Base-by-base conservation (phyloP, 2,329 filamentous ascomycete genomes). In the Colletotrichum shisoi region DNA sequence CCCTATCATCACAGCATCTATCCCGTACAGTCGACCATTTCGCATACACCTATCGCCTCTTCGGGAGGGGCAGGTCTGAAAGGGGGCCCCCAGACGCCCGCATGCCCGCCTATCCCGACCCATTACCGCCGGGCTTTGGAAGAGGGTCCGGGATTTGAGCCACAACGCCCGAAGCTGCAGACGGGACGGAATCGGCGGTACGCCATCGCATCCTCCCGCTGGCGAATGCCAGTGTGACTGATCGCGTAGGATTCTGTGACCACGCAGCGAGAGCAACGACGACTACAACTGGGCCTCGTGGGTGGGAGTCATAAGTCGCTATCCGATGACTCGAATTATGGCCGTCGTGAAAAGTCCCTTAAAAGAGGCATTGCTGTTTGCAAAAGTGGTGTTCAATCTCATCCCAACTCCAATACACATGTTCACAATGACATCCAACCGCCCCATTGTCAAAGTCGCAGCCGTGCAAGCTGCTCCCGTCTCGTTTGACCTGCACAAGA, bases 391-490 rank as follows among this genome's bases (percentile, higher is more conserved):
- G 53, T 8, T 4, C 45, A 4, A 34, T 44, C 44, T 19, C 40
- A 17, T 5, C 37, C 15, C 31, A 12, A 27, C 39, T 9, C 24
- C 31, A 19, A 7, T 31, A 8, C 31, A 56, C 27, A 48, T 52
- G 12, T 60, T 21, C 31, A 52, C 13, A 31, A 67, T 63, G 57
- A 40, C 61, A 63, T 53, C 49, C 34, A 61, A 51, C 31, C 53
- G 48, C 48, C 72, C 72, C 8, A 71, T 70, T 13, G 73, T 80
- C 42, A 78, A 76, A 70, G 75, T 80, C 15, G 79, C 78, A 11
- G 79, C 76, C 7, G 74, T 81, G 31, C 79, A 80, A 64, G 77
- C 78, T n/a, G 76, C 78, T 3, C 78, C 78, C 4, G 76, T 79
- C 3, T 75, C 75, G 8, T 81, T 80, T 70, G 73, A 80, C 62